phyloP scores from a whole-genome alignment of 2,329 filamentous ascomycete genomes.

The Diaporthe vaccinii region DNA sequence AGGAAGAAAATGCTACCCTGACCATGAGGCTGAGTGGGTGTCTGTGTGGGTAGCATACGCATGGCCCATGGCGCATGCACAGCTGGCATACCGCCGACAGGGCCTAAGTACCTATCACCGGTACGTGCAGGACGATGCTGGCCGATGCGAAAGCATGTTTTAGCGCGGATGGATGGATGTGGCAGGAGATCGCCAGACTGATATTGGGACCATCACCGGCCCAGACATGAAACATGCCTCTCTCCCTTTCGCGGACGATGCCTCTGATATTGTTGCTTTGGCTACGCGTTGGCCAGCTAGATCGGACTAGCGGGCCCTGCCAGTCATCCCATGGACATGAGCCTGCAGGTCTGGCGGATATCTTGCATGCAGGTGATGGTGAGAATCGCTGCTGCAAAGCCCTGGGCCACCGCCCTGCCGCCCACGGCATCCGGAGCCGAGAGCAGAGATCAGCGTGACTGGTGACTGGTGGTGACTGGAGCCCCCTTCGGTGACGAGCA shows the following conservation, averaged over 20 bases:
- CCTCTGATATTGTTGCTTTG: constrained; percentile 2
- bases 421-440: constrained; percentile 19
- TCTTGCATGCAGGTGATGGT: constrained; percentile 9
- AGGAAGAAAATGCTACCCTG: constrained; percentile 13
- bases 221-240: constrained; percentile 33
- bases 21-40: constrained; percentile 28
- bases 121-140: constrained; percentile 10
- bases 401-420: not conserved
- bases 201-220: constrained; percentile 33
- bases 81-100: constrained; percentile 19
- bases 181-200: constrained; percentile 27
- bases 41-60: constrained; percentile 9
- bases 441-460: not conserved
- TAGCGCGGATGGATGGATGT: constrained; percentile 27
- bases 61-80: constrained; percentile 25
- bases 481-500: constrained; percentile 6
- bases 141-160: constrained; percentile 31
- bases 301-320: not conserved
- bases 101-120: constrained; percentile 29
- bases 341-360: constrained; percentile 16
- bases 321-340: not conserved
- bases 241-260: constrained; percentile 19
- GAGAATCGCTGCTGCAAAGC: not conserved
- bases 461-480: not conserved
- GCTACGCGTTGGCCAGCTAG: not conserved